Evolutionary conservation across 169 alveolate species (phyloP).

Genomic region (Theileria sp.): DNA sequence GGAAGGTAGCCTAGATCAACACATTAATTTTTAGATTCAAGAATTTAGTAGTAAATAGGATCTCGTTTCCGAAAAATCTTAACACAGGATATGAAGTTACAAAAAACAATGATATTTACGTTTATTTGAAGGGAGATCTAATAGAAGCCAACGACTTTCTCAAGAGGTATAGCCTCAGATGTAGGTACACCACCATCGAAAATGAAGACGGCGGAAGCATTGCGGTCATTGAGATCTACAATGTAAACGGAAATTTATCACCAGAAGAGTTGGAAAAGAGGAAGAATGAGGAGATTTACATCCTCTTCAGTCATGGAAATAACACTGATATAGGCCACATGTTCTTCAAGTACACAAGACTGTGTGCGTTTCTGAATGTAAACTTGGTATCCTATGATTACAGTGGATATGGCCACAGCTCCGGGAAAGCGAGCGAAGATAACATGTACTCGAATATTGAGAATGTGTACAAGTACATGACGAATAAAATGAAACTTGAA

Average conservation of each 20-base stretch:
- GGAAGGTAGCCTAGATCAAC: not conserved
- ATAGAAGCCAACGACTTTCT: conserved; percentile 14
- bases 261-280: conserved; percentile 15
- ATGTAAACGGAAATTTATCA: conserved; percentile 14
- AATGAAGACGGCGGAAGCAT: not conserved
- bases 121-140: conserved; percentile 3
- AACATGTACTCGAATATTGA: conserved; percentile 71
- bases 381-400: conserved; percentile 86
- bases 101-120: conserved; percentile 38
- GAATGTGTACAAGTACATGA: conserved; percentile 71
- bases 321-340: conserved; percentile 86
- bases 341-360: conserved; percentile 57
- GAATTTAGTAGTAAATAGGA: conserved; percentile 55
- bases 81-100: conserved; percentile 66
- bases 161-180: conserved; percentile 9
- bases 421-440: conserved; percentile 77
- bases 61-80: conserved; percentile 74
- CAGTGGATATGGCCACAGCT: conserved; percentile 88
- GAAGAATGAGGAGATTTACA: conserved; percentile 47
- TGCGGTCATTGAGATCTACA: conserved; percentile 18
- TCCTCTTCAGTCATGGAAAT: conserved; percentile 88
- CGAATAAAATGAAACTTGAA: conserved; percentile 51
- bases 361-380: conserved; percentile 63
- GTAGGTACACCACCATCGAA: conserved; percentile 8
- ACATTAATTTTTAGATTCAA: conserved; percentile 25